A percentile compares a stretch with the other conserved stretches of the same genome.
phyloP scores from a whole-genome alignment of 164 flowering plant genomes.

The Magnolia changhungtana region DNA sequence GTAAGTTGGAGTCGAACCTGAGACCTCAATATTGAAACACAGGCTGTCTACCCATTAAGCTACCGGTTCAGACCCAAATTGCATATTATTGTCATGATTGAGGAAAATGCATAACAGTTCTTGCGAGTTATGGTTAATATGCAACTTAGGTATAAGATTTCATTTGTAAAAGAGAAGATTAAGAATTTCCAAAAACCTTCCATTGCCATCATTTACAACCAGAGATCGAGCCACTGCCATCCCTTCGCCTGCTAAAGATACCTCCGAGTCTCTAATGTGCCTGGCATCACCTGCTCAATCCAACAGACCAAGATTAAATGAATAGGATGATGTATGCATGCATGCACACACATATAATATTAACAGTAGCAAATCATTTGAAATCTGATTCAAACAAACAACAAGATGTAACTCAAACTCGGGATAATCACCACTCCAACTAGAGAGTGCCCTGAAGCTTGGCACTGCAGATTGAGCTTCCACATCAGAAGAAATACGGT shows the following conservation, averaged over 20 bases:
- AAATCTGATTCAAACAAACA: neutral
- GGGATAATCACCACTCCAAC: constrained; percentile 3
- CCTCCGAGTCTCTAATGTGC: constrained; percentile 1
- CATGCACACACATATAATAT: neutral
- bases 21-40: too few relatives aligned
- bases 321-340: neutral
- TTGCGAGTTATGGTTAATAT: too few relatives aligned
- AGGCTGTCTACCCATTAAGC: too few relatives aligned
- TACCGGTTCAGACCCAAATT: too few relatives aligned
- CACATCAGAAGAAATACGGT: constrained; percentile 6
- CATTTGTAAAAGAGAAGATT: too few relatives aligned
- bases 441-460: constrained; percentile 6
- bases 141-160: too few relatives aligned
- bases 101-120: too few relatives aligned
- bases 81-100: too few relatives aligned
- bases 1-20: too few relatives aligned
- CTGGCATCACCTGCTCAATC: constrained; percentile 13
- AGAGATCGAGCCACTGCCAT: constrained; percentile 13
- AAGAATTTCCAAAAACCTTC: constrained; percentile 11
- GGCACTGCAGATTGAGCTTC: constrained; percentile 15
- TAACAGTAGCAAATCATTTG: neutral
- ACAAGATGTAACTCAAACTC: neutral
- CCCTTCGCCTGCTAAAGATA: constrained; percentile 4
- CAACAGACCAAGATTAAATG: constrained; percentile 2
- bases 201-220: constrained; percentile 12